Percentiles rank a stretch among this genome's conserved stretches.
Conservation (phyloP, 148 eudicot genomes). For the Drosera capensis region DNA sequence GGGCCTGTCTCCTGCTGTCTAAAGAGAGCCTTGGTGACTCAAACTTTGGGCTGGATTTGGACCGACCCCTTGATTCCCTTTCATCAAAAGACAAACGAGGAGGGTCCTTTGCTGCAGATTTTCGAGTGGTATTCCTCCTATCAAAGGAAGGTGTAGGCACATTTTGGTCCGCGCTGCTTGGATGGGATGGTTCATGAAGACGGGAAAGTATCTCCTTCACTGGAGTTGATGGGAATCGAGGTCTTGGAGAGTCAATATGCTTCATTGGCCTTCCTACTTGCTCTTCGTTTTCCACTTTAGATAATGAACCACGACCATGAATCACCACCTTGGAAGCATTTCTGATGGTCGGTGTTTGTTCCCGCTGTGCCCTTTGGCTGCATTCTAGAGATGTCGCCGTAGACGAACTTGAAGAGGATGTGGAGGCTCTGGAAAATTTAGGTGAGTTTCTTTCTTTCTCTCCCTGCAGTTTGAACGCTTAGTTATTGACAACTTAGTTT, state of each 20-base stretch:
- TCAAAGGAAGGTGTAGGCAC: slow-evolving; percentile 9
- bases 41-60: slow-evolving; percentile 23
- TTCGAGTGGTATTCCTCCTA: slow-evolving; percentile 7
- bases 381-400: slow-evolving; percentile 33
- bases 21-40: slow-evolving; percentile 72
- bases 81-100: slow-evolving; percentile 64
- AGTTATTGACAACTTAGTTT: background rate
- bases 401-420: slow-evolving; percentile 48
- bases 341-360: slow-evolving; percentile 8
- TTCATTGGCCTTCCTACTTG: slow-evolving; percentile 17
- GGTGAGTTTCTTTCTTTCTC: slow-evolving; percentile 26
- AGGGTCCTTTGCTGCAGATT: slow-evolving; percentile 10
- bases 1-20: slow-evolving; percentile 46
- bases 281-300: slow-evolving; percentile 23
- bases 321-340: slow-evolving; percentile 20
- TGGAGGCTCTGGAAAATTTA: slow-evolving; percentile 46
- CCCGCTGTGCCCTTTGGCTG: slow-evolving; percentile 18
- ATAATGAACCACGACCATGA: slow-evolving; percentile 22
- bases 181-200: slow-evolving; percentile 22
- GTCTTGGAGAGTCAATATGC: slow-evolving; percentile 69
- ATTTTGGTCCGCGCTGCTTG: slow-evolving; percentile 22
- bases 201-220: slow-evolving; percentile 15
- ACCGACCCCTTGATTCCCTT: slow-evolving; percentile 24
- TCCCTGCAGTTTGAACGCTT: slow-evolving; percentile 18
- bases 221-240: slow-evolving; percentile 15